phyloP scores from a whole-genome alignment of 1,139 yeast genomes.

The Saccharomyces pastorianus region DNA sequence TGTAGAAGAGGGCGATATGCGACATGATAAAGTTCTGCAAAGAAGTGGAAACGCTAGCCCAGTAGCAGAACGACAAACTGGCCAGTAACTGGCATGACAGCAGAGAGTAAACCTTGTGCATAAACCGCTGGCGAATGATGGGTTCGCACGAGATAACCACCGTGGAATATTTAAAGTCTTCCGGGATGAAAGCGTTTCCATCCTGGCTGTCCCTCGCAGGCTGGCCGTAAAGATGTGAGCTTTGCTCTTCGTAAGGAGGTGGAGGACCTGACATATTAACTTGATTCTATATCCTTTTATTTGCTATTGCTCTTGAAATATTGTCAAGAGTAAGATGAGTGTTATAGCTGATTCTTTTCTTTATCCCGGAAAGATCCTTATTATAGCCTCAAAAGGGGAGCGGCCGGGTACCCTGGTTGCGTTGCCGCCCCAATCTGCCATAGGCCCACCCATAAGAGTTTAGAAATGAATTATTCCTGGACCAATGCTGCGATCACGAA shows the following conservation, averaged over 20 bases:
- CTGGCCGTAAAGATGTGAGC: slow-evolving; percentile 9
- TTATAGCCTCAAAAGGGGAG: neutral
- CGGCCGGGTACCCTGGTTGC: neutral
- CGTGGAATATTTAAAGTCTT: slow-evolving; percentile 79
- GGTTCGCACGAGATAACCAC: slow-evolving; percentile 72
- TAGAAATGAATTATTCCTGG: neutral
- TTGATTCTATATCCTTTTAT: neutral
- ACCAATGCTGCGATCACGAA: neutral
- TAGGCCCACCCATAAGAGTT: neutral
- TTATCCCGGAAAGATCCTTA: neutral
- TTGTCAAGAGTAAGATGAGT: neutral
- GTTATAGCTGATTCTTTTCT: neutral
- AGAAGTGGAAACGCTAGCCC: slow-evolving; percentile 42
- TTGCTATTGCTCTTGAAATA: neutral
- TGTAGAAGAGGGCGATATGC: slow-evolving; percentile 54
- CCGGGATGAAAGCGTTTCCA: slow-evolving; percentile 43
- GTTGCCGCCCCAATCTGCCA: neutral
- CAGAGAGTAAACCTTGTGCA: slow-evolving; percentile 72
- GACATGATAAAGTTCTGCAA: slow-evolving; percentile 52
- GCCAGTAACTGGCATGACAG: slow-evolving; percentile 55
- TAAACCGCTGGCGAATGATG: slow-evolving; percentile 64
- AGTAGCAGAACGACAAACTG: slow-evolving; percentile 53
- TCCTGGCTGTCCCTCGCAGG: slow-evolving; percentile 27
- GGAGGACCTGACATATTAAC: slow-evolving; percentile 3
- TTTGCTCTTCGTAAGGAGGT: slow-evolving; percentile 1